Percentiles rank a stretch among this genome's conserved stretches.
Evolutionary conservation across 2,329 filamentous ascomycete genomes (phyloP).

Genomic region (Monilinia vaccinii-corymbosi): DNA sequence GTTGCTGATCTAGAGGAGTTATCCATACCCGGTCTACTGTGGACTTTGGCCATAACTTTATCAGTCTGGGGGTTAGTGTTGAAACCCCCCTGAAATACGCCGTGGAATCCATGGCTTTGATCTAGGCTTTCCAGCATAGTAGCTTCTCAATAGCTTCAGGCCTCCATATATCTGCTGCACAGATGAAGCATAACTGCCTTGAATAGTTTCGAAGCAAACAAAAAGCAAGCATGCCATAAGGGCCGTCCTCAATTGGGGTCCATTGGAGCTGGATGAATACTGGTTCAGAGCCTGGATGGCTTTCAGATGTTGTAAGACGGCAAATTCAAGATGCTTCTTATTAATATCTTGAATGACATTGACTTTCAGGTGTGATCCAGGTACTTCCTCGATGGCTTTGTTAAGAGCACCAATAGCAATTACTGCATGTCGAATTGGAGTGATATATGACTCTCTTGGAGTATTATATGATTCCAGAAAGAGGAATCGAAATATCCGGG

Average conservation of each 20-base stretch:
- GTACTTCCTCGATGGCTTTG: constrained; percentile 45
- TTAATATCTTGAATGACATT: constrained; percentile 35
- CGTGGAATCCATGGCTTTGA: constrained; percentile 17
- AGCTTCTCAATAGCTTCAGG: constrained; percentile 42
- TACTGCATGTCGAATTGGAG: constrained; percentile 55
- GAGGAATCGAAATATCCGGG: constrained; percentile 56
- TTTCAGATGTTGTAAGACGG: constrained; percentile 48
- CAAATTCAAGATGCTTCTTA: constrained; percentile 47
- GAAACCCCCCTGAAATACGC: constrained; percentile 2
- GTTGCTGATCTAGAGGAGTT: constrained; percentile 14
- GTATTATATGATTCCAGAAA: constrained; percentile 54
- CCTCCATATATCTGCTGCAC: constrained; percentile 53
- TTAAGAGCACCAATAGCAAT: constrained; percentile 58
- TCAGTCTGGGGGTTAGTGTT: neutral
- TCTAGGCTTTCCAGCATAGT: constrained; percentile 21
- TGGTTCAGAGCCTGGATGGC: constrained; percentile 44
- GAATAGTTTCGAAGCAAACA: constrained; percentile 27
- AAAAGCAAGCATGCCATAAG: constrained; percentile 27
- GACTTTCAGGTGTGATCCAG: constrained; percentile 23
- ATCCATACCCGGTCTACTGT: constrained; percentile 16
- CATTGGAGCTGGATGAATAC: constrained; percentile 35
- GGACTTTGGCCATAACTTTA: constrained; percentile 13
- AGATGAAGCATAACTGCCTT: constrained; percentile 45
- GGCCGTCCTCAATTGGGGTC: constrained; percentile 33
- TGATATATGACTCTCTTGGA: constrained; percentile 53